phyloP scores from a whole-genome alignment of 1,284 basidiomycete genomes.

The Sanguinoderma infundibulare region DNA sequence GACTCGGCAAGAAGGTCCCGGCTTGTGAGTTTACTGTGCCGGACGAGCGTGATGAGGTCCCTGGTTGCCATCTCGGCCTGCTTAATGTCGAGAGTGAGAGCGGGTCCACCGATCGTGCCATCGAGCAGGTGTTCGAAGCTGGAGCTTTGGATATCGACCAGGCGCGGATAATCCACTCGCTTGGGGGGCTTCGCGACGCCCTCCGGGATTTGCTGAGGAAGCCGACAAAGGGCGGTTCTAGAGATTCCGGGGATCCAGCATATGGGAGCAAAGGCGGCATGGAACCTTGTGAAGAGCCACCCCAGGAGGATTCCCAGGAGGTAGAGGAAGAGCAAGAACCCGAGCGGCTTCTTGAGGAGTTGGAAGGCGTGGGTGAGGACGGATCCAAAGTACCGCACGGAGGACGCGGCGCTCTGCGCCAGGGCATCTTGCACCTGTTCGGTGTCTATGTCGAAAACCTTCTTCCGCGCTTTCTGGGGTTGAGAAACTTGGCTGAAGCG shows the following conservation, averaged over 20 bases:
- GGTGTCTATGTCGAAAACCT: conserved; percentile 16
- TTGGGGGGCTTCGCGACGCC: conserved; percentile 14
- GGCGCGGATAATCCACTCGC: conserved; percentile 61
- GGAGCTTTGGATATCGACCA: conserved; percentile 61
- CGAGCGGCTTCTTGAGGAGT: conserved; percentile 59
- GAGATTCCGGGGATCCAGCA: conserved; percentile 66
- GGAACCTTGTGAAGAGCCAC: conserved; percentile 45
- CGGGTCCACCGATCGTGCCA: conserved; percentile 57
- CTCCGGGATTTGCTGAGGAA: conserved; percentile 16
- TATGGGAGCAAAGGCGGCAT: conserved; percentile 53
- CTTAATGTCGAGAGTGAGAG: conserved; percentile 67
- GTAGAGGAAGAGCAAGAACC: conserved; percentile 55
- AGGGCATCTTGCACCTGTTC: conserved; percentile 25
- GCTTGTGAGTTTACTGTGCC: conserved; percentile 60
- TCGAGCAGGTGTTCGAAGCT: conserved; percentile 67
- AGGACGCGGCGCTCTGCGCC: conserved; percentile 31
- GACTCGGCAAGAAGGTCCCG: conserved; percentile 57
- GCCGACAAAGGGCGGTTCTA: conserved; percentile 49
- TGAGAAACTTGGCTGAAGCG: not conserved
- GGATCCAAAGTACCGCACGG: conserved; percentile 47
- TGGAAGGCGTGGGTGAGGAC: conserved; percentile 49
- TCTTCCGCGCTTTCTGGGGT: not conserved
- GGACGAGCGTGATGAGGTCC: conserved; percentile 65
- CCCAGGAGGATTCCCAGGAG: conserved; percentile 49
- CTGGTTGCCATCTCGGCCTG: conserved; percentile 76